Percentiles rank a stretch among this genome's conserved stretches.
phyloP scores from a whole-genome alignment of 2,329 filamentous ascomycete genomes.

The Xylaria sp. region DNA sequence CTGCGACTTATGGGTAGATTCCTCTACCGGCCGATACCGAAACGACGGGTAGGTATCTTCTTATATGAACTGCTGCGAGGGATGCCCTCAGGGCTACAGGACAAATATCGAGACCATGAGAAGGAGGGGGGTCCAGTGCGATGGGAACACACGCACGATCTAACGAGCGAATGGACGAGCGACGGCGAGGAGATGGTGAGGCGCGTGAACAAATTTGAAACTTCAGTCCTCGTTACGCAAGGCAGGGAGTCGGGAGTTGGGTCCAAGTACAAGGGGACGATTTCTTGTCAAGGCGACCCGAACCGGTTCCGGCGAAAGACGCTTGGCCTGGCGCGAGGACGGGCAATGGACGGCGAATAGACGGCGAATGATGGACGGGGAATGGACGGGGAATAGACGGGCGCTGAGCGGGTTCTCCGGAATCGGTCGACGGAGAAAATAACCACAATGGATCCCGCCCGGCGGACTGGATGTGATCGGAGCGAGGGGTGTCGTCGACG shows the following conservation, averaged over 20 bases:
- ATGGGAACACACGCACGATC: constrained; percentile 12
- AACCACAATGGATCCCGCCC: background rate
- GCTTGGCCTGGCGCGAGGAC: constrained; percentile 1
- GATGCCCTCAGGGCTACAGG: constrained; percentile 34
- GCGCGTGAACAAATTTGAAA: background rate
- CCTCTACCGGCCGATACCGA: background rate
- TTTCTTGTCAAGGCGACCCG: constrained; percentile 8
- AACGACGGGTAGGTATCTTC: background rate
- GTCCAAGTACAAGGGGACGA: background rate
- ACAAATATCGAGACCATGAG: constrained; percentile 34
- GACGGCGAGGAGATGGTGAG: constrained; percentile 1
- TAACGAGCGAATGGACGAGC: constrained; percentile 9
- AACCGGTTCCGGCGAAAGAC: constrained; percentile 16
- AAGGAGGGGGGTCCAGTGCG: constrained; percentile 11
- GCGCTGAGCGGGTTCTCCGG: background rate
- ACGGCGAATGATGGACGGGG: background rate
- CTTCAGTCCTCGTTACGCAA: background rate
- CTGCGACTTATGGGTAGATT: background rate
- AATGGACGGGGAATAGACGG: background rate
- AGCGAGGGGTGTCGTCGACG: background rate
- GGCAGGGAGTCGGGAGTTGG: background rate
- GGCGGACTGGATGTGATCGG: constrained; percentile 3
- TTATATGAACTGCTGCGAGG: constrained; percentile 18
- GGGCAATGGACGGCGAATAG: background rate
- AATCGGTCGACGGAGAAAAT: background rate